Percentiles rank a stretch among this genome's conserved stretches.
These are phyloP conservation scores for Xanthoparmelia taractica DNA, from an alignment of 495 filamentous ascomycete species.

Conservation along the genomic window DNA sequence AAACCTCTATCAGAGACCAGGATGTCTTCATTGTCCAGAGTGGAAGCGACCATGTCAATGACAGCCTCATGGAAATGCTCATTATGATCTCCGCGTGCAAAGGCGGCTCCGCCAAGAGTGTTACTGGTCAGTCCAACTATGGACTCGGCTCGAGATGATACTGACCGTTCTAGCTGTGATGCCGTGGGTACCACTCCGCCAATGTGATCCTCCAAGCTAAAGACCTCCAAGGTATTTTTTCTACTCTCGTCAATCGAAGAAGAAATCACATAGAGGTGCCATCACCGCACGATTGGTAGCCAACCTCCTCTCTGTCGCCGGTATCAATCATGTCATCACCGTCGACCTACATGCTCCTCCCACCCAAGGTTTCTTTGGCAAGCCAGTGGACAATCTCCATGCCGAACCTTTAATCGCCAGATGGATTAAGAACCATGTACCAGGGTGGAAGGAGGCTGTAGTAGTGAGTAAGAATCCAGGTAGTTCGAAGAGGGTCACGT, in stretches of 20 bases:
- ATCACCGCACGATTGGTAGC: constrained; percentile 97
- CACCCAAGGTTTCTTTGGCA: constrained; percentile 98
- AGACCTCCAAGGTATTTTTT: constrained; percentile 69
- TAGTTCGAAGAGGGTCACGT: constrained; percentile 95
- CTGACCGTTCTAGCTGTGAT: constrained; percentile 57
- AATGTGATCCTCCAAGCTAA: constrained; percentile 36
- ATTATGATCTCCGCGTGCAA: constrained; percentile 99
- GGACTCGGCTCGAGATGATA: neutral
- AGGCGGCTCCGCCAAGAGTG: constrained; percentile 91
- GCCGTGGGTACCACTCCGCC: constrained; percentile 49
- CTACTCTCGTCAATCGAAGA: constrained; percentile 97
- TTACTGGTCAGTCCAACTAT: constrained; percentile 46
- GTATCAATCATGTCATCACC: constrained; percentile 94
- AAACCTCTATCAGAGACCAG: constrained; percentile 90
- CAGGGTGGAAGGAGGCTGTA: constrained; percentile 81
- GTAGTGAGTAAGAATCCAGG: constrained; percentile 98
- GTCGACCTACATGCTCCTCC: constrained; percentile 94
- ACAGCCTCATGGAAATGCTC: constrained; percentile 95
- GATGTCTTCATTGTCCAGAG: constrained; percentile 99
- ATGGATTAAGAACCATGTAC: constrained; percentile 86
- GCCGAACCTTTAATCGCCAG: constrained; percentile 93
- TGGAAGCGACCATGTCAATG: constrained; percentile 93
- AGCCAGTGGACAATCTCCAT: constrained; percentile 94
- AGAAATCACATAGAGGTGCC: constrained; percentile 92
- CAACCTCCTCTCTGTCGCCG: constrained; percentile 85